phyloP scores from a whole-genome alignment of 768 basidiomycete genomes.

The Leccinellum rugosiceps region DNA sequence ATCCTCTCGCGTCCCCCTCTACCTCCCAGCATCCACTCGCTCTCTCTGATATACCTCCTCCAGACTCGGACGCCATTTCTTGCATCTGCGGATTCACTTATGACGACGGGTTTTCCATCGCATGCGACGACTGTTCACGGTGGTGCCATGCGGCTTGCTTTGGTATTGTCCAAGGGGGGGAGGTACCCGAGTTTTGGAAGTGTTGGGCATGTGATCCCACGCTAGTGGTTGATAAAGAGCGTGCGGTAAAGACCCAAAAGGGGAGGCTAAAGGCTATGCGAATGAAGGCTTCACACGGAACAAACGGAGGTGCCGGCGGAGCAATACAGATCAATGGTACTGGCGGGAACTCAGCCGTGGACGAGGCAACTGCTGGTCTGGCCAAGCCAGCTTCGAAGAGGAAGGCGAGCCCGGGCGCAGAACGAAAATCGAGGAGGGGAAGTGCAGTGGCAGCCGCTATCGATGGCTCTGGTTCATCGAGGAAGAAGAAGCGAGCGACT shows the following conservation, averaged over 20 bases:
- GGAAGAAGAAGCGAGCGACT: slow-evolving; percentile 39
- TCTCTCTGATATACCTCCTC: slow-evolving; percentile 19
- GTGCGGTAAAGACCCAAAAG: slow-evolving; percentile 45
- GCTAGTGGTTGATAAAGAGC: slow-evolving; percentile 43
- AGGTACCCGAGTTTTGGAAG: slow-evolving; percentile 70
- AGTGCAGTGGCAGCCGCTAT: slow-evolving; percentile 35
- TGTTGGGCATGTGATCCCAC: slow-evolving; percentile 68
- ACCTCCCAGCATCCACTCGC: slow-evolving; percentile 19
- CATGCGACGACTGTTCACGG: slow-evolving; percentile 75
- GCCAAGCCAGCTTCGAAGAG: slow-evolving; percentile 30
- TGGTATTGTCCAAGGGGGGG: slow-evolving; percentile 49
- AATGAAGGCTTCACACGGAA: slow-evolving; percentile 24
- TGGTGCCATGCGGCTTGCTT: slow-evolving; percentile 88
- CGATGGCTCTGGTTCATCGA: slow-evolving; percentile 31
- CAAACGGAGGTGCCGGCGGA: slow-evolving; percentile 19
- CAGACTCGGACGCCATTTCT: slow-evolving; percentile 48
- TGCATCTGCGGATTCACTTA: slow-evolving; percentile 74
- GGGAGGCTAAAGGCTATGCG: slow-evolving; percentile 35
- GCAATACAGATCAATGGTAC: slow-evolving; percentile 19
- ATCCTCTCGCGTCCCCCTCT: slow-evolving; percentile 18
- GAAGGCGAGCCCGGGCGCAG: slow-evolving; percentile 38
- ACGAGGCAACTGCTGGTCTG: slow-evolving; percentile 13
- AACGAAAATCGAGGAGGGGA: slow-evolving; percentile 36
- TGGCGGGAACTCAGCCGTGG: slow-evolving; percentile 11
- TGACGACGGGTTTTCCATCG: slow-evolving; percentile 85